Percentiles rank a stretch among this genome's conserved stretches.
Conservation (phyloP, 129 eudicot species). For the Pittosporum tobira region DNA sequence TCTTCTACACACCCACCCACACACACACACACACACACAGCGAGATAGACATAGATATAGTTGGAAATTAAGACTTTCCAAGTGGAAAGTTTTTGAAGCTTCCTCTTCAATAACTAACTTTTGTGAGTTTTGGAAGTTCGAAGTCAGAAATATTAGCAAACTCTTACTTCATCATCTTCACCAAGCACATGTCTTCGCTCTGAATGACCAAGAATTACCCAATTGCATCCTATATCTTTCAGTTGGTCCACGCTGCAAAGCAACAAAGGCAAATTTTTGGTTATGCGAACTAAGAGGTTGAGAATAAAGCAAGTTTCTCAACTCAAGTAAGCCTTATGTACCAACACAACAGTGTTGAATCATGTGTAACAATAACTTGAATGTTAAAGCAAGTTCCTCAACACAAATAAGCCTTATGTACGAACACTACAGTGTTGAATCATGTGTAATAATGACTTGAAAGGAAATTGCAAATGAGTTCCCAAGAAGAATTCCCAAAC, state of each 20-base stretch:
- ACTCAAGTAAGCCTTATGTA: not conserved
- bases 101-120: no score
- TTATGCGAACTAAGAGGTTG: not conserved
- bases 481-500: constrained; percentile 24
- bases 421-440: not conserved
- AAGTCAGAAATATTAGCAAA: not conserved
- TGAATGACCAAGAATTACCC: constrained; percentile 98
- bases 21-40: no score
- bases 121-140: not conserved
- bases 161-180: constrained; percentile 68
- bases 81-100: not conserved
- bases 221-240: constrained; percentile 89
- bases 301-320: not conserved
- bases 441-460: not conserved
- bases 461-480: constrained; percentile 2
- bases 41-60: no score
- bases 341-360: not conserved
- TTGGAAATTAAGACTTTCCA: not conserved
- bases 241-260: constrained; percentile 77
- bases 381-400: not conserved
- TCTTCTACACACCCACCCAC: no score
- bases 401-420: not conserved
- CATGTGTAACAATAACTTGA: not conserved
- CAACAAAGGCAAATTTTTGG: not conserved
- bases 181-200: constrained; percentile 86